Evolutionary conservation across 2,329 filamentous ascomycete species (phyloP), one percentile per base, ranked within the genome.

Genomic region (Aspergillus intermedius): DNA sequence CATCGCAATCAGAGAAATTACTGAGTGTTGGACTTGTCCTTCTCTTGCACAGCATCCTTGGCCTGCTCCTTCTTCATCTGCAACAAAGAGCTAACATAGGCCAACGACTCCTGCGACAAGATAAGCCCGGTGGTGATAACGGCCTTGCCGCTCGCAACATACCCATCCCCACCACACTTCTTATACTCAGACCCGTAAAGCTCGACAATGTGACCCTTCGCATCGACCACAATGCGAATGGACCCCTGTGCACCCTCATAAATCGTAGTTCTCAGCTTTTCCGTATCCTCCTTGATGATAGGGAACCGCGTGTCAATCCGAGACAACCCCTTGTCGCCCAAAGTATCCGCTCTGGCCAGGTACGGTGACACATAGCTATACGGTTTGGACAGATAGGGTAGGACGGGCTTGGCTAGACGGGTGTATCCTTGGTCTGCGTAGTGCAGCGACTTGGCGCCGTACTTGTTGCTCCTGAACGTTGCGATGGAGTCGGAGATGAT

Each of bases 321-420:
- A 60, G 70, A 74, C 55, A 91, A 77, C n/a, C 84, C 81, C 66
- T 81, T 77, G 69, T 89, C 83, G 56, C 85, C 87, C 46, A 95
- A 72, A 50, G 80, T 73, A 67, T 97, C 93, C 63, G 84, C 91
- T 69, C 84, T 88, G 67, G 82, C 77, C 56, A 95, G 80, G 71
- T 96, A 96, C 1, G 91, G 91, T 46, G 84, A 83, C 54, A 95
- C 80, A 67, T 88, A 93, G 64, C 81, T 78, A 74, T 89, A 91
- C 32, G 91, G 90, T 60, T 80, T 87, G 60, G 82, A 71, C 60
- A 96, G 75, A 72, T 88, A 89, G 23, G 88, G 87, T 48, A 91
- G 73, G 54, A 95, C 73, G 17, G 90, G 88, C 58, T 84, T 85
- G 66, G 86, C 85, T 62, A 95, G 78, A 55, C 80, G 83, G 64